These are phyloP conservation scores for Dioscorea alata DNA, from an alignment of 106 monocot genomes.

Conservation along the genomic window DNA sequence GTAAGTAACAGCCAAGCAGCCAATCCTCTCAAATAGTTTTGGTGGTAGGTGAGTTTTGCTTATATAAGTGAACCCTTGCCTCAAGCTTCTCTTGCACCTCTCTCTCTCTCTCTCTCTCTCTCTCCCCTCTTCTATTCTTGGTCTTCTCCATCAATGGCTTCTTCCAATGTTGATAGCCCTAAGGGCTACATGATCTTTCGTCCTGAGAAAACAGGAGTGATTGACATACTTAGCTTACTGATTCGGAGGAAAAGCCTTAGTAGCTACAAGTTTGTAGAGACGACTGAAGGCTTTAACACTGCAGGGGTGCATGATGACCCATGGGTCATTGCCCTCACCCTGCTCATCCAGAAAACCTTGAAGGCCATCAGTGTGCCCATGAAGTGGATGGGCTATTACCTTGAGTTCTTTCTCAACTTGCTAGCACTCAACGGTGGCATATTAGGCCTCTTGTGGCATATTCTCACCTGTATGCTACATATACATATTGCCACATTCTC, in stretches of 20 bases:
- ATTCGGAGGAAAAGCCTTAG: slow-evolving; percentile 1
- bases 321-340: background rate
- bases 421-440: slow-evolving; percentile 19
- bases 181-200: slow-evolving; percentile 8
- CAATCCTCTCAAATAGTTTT: too few species aligned
- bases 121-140: background rate
- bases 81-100: background rate
- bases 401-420: slow-evolving; percentile 22
- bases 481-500: background rate
- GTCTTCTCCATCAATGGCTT: background rate
- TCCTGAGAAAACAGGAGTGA: slow-evolving; percentile 3
- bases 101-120: background rate
- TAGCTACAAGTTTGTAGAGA: slow-evolving; percentile 10
- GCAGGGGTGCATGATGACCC: background rate
- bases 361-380: background rate
- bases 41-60: too few species aligned
- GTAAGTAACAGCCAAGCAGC: too few species aligned
- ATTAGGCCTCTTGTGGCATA: slow-evolving; percentile 3
- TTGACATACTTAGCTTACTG: slow-evolving; percentile 6
- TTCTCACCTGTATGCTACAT: slow-evolving; percentile 7
- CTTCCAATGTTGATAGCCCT: background rate
- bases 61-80: too few species aligned
- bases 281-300: background rate
- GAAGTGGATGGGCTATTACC: background rate
- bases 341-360: slow-evolving; percentile 13